These are phyloP conservation scores for Microdochium trichocladiopsis DNA, from an alignment of 2,329 filamentous ascomycete genomes.

Conservation along the genomic window DNA sequence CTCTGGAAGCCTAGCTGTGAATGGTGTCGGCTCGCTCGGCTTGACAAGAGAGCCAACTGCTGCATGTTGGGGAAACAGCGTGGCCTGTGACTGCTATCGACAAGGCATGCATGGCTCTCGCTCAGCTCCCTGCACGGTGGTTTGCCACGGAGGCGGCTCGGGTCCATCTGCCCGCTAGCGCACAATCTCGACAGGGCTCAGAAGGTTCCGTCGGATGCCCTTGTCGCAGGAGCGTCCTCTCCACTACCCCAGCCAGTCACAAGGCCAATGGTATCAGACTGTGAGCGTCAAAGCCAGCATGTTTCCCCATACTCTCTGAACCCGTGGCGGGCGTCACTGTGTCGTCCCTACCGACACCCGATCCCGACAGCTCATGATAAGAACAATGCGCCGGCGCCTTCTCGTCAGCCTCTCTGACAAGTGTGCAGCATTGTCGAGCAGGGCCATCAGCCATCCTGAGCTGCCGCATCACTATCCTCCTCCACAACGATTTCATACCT, in stretches of 20 bases:
- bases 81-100: no score
- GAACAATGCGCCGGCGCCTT: not conserved
- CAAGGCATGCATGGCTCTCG: no score
- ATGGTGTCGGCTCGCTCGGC: no score
- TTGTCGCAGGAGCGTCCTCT: not conserved
- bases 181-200: no score
- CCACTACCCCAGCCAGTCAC: not conserved
- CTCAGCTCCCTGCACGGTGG: no score
- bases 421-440: not conserved
- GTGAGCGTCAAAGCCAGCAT: not conserved
- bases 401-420: not conserved
- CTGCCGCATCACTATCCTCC: not conserved
- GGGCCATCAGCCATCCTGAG: not conserved
- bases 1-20: no score
- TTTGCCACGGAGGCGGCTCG: no score
- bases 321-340: not conserved
- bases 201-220: not conserved
- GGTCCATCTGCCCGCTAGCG: no score
- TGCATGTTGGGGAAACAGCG: no score
- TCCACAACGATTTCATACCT: not conserved
- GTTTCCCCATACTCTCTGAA: not conserved
- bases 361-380: not conserved
- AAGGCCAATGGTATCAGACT: not conserved
- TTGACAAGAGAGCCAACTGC: no score
- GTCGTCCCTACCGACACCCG: not conserved